phyloP scores from a whole-genome alignment of 768 basidiomycete genomes.

The Tricholoma matsutake region DNA sequence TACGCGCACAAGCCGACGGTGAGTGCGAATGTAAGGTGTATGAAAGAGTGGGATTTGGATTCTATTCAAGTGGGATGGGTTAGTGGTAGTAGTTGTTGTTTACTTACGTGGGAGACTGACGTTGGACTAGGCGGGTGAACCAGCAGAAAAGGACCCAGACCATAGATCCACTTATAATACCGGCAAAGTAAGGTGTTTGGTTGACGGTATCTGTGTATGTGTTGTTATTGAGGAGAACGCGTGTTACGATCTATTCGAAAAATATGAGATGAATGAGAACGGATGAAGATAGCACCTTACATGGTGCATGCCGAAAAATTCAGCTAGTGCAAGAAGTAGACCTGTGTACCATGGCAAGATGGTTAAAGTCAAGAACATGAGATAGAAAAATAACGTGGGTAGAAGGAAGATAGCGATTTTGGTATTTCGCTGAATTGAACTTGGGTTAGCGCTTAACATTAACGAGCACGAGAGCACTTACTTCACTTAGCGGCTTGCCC shows the following conservation, averaged over 20 bases:
- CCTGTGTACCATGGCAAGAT: slow-evolving; percentile 91
- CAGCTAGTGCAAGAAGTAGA: slow-evolving; percentile 74
- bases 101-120: slow-evolving; percentile 37
- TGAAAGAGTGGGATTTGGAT: slow-evolving; percentile 70
- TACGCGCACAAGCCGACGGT: slow-evolving; percentile 70
- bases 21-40: slow-evolving; percentile 76
- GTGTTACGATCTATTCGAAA: slow-evolving; percentile 64
- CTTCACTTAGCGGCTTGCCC: slow-evolving; percentile 69
- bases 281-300: slow-evolving; percentile 41
- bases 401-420: slow-evolving; percentile 75
- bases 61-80: slow-evolving; percentile 39
- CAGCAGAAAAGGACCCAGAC: slow-evolving; percentile 86
- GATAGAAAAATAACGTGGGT: slow-evolving; percentile 74
- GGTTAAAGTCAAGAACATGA: slow-evolving; percentile 82
- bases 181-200: slow-evolving; percentile 89
- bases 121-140: slow-evolving; percentile 71
- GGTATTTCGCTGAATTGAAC: slow-evolving; percentile 62
- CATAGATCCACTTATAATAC: slow-evolving; percentile 83
- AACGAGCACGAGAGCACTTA: slow-evolving; percentile 21
- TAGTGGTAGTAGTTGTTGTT: slow-evolving; percentile 34
- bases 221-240: slow-evolving; percentile 78
- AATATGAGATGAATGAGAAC: neutral
- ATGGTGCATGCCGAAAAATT: slow-evolving; percentile 93
- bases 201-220: slow-evolving; percentile 82
- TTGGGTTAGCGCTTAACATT: neutral